Conservation (phyloP, 345 rosid genomes). For the Kandelia obovata region DNA sequence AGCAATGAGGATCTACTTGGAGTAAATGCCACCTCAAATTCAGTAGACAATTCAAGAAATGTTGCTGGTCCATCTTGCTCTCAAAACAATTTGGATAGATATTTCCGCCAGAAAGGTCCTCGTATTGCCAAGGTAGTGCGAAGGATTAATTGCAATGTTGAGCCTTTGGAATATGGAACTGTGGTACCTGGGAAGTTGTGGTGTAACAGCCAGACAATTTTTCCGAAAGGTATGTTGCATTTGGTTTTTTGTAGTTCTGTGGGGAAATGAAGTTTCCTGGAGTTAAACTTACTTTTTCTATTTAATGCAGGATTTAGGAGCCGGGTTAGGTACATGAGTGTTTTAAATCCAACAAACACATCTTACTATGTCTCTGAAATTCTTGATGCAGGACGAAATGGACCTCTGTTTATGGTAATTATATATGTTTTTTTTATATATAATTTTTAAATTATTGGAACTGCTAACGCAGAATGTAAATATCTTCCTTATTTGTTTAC, state of each 20-base stretch:
- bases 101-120: slow-evolving; percentile 89
- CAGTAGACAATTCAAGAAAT: slow-evolving; percentile 37
- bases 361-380: slow-evolving; percentile 87
- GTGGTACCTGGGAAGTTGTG: slow-evolving; percentile 81
- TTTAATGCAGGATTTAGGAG: slow-evolving; percentile 84
- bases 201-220: slow-evolving; percentile 81
- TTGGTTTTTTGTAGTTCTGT: background rate
- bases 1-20: slow-evolving; percentile 40
- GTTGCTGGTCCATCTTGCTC: slow-evolving; percentile 53
- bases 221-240: slow-evolving; percentile 70
- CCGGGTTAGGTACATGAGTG: slow-evolving; percentile 74
- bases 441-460: too few relatives aligned
- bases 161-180: slow-evolving; percentile 69
- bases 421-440: background rate
- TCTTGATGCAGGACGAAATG: slow-evolving; percentile 60
- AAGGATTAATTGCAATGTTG: slow-evolving; percentile 92
- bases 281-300: slow-evolving; percentile 12
- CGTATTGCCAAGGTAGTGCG: slow-evolving; percentile 98
- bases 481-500: too few relatives aligned
- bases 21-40: slow-evolving; percentile 33
- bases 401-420: slow-evolving; percentile 85
- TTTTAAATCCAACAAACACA: slow-evolving; percentile 77
- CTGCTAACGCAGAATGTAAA: too few relatives aligned
- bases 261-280: background rate
- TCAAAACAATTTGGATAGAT: slow-evolving; percentile 69